A percentile compares a stretch with the other conserved stretches of the same genome.
Evolutionary conservation across 2,329 filamentous ascomycete genomes (phyloP).

Genomic region (Trichophyton simii): DNA sequence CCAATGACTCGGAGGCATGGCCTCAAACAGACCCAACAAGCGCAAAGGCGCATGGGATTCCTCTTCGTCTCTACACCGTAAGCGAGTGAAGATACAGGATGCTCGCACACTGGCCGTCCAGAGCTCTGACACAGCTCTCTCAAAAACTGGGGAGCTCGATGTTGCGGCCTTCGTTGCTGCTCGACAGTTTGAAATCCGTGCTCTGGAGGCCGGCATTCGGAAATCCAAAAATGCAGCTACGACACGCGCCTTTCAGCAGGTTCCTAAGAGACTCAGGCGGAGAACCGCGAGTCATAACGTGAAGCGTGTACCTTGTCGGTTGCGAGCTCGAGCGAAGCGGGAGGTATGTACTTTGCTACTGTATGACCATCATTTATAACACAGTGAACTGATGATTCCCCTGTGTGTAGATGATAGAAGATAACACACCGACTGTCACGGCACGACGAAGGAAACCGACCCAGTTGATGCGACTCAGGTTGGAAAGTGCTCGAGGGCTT

Average conservation of each 20-base stretch:
- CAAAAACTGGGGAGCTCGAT: constrained; percentile 64
- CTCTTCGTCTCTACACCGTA: constrained; percentile 16
- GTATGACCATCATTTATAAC: neutral
- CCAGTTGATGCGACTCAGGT: constrained; percentile 41
- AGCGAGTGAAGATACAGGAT: constrained; percentile 33
- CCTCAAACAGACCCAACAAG: neutral
- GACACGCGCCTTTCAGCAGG: constrained; percentile 75
- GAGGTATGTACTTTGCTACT: constrained; percentile 34
- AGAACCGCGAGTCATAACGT: constrained; percentile 92
- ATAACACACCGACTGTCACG: constrained; percentile 77
- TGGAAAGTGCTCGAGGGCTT: constrained; percentile 63
- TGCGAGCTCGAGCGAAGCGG: constrained; percentile 55
- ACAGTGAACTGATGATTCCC: constrained; percentile 1
- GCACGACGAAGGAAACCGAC: constrained; percentile 38
- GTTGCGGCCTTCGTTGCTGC: constrained; percentile 72
- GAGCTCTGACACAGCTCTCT: constrained; percentile 36
- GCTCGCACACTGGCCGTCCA: constrained; percentile 34
- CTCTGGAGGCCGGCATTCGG: constrained; percentile 70
- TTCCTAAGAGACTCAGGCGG: constrained; percentile 71
- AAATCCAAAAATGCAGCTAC: constrained; percentile 53
- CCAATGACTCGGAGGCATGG: constrained; percentile 3
- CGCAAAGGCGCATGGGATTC: neutral
- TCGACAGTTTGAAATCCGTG: constrained; percentile 78
- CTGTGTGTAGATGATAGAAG: constrained; percentile 59
- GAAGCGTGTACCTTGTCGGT: constrained; percentile 68